Evolutionary conservation across 2,329 filamentous ascomycete species (phyloP), one percentile per base, ranked within the genome.

Genomic region (Ilyonectria sp.): DNA sequence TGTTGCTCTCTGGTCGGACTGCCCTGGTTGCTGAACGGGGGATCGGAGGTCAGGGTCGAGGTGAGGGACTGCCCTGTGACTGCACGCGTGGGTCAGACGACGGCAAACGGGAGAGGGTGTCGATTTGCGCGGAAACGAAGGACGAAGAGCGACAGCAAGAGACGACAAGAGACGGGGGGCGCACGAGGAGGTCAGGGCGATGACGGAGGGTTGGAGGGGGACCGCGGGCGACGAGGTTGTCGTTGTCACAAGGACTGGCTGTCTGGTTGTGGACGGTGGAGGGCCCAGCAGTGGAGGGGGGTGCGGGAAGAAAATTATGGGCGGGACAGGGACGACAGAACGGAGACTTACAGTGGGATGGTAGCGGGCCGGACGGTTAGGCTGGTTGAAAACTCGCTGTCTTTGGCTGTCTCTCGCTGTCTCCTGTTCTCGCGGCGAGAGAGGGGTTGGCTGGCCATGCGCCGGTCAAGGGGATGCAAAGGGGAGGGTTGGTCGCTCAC

Each of bases 211-310:
- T 71, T 71, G 69, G 74, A 72, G 71, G 71, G 69, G 74, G 58
- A 65, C 65, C 60, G 52, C 35, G 53, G 65, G 66, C 69, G 69
- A 74, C 67, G 72, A 67, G 60, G 69, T 57, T 50, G 57, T 65
- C 61, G 56, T 71, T 71, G 73, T 75, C 73, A 74, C 69, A 73
- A 75, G 71, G 71, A 70, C 67, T 62, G 59, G 64, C 31, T 53
- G 53, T 69, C 67, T 62, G 59, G 64, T 35, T 53, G 53, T 69
- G 59, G 59, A 66, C 57, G 63, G 58, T 56, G 49, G 63, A 71
- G 71, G 68, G 61, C 69, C 69, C 70, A 72, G 70, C 23, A 40
- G 60, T 67, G 61, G 60, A 68, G 65, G 61, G 61, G 68, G 65
- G 56, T 63, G 61, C 56, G 61, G 65, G 61, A 67, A 64, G 65